Percentiles rank a stretch among this genome's conserved stretches.
These are phyloP conservation scores for Trichophyton rubrum DNA, from an alignment of 2,329 filamentous ascomycete genomes.

Conservation along the genomic window DNA sequence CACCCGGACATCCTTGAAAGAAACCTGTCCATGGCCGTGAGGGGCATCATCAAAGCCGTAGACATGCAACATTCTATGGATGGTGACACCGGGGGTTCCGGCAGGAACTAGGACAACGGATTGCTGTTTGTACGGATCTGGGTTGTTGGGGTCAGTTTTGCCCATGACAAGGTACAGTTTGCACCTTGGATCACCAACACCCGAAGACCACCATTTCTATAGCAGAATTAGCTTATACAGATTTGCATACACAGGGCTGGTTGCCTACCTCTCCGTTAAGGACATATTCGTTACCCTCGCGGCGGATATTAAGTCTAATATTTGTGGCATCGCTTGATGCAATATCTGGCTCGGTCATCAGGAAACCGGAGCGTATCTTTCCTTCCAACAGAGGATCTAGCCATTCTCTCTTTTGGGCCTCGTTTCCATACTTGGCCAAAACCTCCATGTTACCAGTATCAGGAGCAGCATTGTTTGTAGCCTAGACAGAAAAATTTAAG, in stretches of 20 bases:
- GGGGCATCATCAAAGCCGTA: slow-evolving; percentile 98
- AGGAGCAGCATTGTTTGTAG: slow-evolving; percentile 78
- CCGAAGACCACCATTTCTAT: slow-evolving; percentile 98
- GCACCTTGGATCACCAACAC: slow-evolving; percentile 85
- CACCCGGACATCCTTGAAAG: slow-evolving; percentile 80
- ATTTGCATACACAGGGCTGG: slow-evolving; percentile 10
- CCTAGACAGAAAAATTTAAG: slow-evolving; percentile 28
- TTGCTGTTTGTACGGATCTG: slow-evolving; percentile 74
- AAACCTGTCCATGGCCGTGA: slow-evolving; percentile 89
- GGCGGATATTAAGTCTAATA: slow-evolving; percentile 69
- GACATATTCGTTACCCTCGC: slow-evolving; percentile 77
- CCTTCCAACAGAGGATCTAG: slow-evolving; percentile 69
- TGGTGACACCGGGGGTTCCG: slow-evolving; percentile 69
- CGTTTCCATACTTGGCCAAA: slow-evolving; percentile 78
- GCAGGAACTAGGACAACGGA: slow-evolving; percentile 84
- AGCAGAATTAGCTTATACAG: neutral
- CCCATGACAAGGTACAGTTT: slow-evolving; percentile 94
- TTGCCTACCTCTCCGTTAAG: slow-evolving; percentile 65
- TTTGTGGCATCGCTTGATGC: slow-evolving; percentile 89
- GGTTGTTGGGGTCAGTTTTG: slow-evolving; percentile 67
- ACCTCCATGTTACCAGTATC: slow-evolving; percentile 97
- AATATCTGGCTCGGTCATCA: slow-evolving; percentile 87
- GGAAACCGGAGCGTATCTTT: slow-evolving; percentile 75
- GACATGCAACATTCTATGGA: slow-evolving; percentile 84
- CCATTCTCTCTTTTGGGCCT: slow-evolving; percentile 74